Conservation (phyloP, 345 rosid species). For the Raphanus sativus region DNA sequence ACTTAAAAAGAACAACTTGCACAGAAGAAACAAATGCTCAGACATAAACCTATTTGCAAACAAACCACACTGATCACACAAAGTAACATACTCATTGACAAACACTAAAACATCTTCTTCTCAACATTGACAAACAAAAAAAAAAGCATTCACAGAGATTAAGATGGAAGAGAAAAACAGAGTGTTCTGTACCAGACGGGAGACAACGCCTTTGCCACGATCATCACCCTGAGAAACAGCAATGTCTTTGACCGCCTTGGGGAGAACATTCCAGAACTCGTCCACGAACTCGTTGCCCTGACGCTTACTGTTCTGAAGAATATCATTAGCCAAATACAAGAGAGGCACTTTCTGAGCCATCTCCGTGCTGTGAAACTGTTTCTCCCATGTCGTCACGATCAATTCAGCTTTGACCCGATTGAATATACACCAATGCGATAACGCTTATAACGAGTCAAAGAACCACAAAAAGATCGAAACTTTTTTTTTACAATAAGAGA, state of each 20-base stretch:
- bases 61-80: too few species aligned
- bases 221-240: slow-evolving; percentile 66
- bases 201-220: slow-evolving; percentile 68
- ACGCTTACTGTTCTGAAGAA: slow-evolving; percentile 93
- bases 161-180: too few species aligned
- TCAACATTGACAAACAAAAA: background rate
- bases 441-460: slow-evolving; percentile 54
- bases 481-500: background rate
- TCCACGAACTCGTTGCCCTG: slow-evolving; percentile 87
- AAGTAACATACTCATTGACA: too few species aligned
- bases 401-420: slow-evolving; percentile 80
- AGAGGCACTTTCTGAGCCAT: slow-evolving; percentile 84
- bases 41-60: too few species aligned
- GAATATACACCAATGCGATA: slow-evolving; percentile 97
- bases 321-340: slow-evolving; percentile 89
- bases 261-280: slow-evolving; percentile 96
- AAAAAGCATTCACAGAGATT: background rate
- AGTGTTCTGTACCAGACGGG: slow-evolving; percentile 58
- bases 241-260: slow-evolving; percentile 76
- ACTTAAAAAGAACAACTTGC: too few species aligned
- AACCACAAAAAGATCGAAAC: slow-evolving; percentile 10
- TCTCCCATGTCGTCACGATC: slow-evolving; percentile 90
- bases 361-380: slow-evolving; percentile 77
- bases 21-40: too few species aligned
- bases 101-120: too few species aligned